phyloP scores from a whole-genome alignment of 306 rosid species.

The Glycine soja region DNA sequence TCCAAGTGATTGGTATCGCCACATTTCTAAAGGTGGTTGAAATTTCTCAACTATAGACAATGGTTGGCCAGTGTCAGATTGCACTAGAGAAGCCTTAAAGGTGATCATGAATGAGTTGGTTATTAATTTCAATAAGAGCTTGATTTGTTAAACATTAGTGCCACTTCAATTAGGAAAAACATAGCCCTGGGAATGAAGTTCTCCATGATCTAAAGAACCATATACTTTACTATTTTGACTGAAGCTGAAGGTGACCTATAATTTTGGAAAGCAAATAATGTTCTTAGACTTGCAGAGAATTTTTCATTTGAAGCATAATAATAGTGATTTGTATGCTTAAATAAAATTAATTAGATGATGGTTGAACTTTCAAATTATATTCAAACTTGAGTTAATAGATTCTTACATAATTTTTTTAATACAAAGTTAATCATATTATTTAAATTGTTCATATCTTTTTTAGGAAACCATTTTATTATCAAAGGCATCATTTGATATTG shows the following conservation, averaged over 20 bases:
- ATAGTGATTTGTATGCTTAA: no score
- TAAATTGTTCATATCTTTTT: background rate
- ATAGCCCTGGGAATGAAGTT: background rate
- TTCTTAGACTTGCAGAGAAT: no score
- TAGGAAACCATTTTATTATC: no score
- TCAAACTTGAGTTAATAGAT: no score
- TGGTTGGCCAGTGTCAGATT: conserved; percentile 76
- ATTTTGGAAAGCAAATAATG: no score
- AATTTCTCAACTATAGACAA: conserved; percentile 77
- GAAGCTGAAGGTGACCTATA: no score
- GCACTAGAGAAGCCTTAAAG: conserved; percentile 79
- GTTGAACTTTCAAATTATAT: no score
- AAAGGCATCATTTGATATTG: no score
- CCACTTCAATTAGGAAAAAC: background rate
- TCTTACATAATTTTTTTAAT: no score
- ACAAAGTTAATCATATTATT: background rate
- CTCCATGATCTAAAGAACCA: background rate
- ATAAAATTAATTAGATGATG: no score
- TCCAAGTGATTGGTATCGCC: conserved; percentile 63
- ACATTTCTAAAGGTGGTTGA: conserved; percentile 75
- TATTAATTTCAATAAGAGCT: conserved; percentile 11
- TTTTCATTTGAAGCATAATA: no score
- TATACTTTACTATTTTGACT: no score
- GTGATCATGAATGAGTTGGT: conserved; percentile 40
- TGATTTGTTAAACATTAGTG: background rate